These are phyloP conservation scores for Penicillium cataractarum DNA, from an alignment of 495 filamentous ascomycete species.

Conservation along the genomic window DNA sequence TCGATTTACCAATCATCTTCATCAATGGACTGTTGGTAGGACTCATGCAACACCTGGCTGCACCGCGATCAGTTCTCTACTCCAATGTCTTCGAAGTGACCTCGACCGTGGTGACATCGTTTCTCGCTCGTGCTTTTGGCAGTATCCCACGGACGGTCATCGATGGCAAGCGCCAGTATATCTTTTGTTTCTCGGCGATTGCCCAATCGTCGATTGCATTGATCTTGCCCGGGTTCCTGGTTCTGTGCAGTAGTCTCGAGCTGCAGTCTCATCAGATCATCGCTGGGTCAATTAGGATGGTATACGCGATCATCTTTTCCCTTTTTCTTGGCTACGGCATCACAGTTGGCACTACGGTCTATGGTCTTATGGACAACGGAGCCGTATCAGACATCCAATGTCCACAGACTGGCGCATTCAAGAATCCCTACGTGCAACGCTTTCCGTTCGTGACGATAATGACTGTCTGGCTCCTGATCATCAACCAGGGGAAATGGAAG, in stretches of 20 bases:
- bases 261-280: slow-evolving; percentile 82
- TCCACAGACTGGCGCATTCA: slow-evolving; percentile 41
- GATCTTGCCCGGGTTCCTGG: slow-evolving; percentile 84
- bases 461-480: slow-evolving; percentile 71
- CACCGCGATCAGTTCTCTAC: slow-evolving; percentile 72
- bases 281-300: slow-evolving; percentile 90
- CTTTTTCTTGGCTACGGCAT: slow-evolving; percentile 92
- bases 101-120: slow-evolving; percentile 80
- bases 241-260: slow-evolving; percentile 81
- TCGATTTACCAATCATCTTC: slow-evolving; percentile 86
- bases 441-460: slow-evolving; percentile 53
- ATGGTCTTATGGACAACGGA: slow-evolving; percentile 73
- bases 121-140: slow-evolving; percentile 80
- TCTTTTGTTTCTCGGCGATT: slow-evolving; percentile 88
- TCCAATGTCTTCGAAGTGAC: slow-evolving; percentile 88
- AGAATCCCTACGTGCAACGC: slow-evolving; percentile 35
- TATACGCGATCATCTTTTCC: slow-evolving; percentile 91
- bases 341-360: slow-evolving; percentile 86
- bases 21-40: slow-evolving; percentile 82
- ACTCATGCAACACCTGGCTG: slow-evolving; percentile 73
- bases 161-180: slow-evolving; percentile 49
- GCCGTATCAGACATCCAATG: slow-evolving; percentile 75
- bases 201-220: slow-evolving; percentile 90
- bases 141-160: slow-evolving; percentile 59
- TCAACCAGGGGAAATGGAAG: slow-evolving; percentile 88